These are phyloP conservation scores for Nevesoporus exiguus DNA, from an alignment of 768 basidiomycete species.

Conservation along the genomic window DNA sequence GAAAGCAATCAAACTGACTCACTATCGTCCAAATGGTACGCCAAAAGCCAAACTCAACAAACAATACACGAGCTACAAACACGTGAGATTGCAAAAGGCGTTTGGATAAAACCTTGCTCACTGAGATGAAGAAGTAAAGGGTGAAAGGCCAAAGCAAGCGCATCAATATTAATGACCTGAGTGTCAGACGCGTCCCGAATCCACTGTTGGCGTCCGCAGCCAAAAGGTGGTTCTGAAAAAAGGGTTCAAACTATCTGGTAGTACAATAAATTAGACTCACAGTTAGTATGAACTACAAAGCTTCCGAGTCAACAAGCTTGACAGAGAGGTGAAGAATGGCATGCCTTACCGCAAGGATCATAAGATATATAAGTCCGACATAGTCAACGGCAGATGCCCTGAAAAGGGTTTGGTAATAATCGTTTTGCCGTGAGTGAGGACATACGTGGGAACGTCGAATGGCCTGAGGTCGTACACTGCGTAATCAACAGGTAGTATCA, in stretches of 20 bases:
- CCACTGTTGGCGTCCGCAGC: constrained; percentile 37
- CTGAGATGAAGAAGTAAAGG: constrained; percentile 42
- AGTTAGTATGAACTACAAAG: constrained; percentile 27
- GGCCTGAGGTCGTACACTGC: constrained; percentile 49
- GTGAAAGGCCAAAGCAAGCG: constrained; percentile 38
- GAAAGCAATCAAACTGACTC: constrained; percentile 12
- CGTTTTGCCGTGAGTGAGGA: constrained; percentile 1
- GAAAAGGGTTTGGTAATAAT: not conserved
- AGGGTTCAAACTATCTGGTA: not conserved
- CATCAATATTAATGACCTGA: constrained; percentile 37
- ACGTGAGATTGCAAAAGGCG: not conserved
- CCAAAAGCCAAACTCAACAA: constrained; percentile 59
- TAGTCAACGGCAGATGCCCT: constrained; percentile 53
- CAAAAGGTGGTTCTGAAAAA: constrained; percentile 30
- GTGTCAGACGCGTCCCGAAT: constrained; percentile 36
- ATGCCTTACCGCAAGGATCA: constrained; percentile 30
- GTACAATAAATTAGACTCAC: constrained; percentile 8
- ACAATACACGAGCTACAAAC: constrained; percentile 50
- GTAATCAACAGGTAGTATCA: constrained; percentile 48
- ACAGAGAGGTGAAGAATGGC: too few species aligned
- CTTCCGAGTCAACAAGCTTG: constrained; percentile 3
- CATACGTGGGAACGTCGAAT: constrained; percentile 58
- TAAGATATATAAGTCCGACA: constrained; percentile 52
- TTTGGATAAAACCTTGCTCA: constrained; percentile 19
- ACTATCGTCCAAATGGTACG: constrained; percentile 50